Evolutionary conservation across 306 rosid species (phyloP).

Genomic region (Amphicarpaea edgeworthii): DNA sequence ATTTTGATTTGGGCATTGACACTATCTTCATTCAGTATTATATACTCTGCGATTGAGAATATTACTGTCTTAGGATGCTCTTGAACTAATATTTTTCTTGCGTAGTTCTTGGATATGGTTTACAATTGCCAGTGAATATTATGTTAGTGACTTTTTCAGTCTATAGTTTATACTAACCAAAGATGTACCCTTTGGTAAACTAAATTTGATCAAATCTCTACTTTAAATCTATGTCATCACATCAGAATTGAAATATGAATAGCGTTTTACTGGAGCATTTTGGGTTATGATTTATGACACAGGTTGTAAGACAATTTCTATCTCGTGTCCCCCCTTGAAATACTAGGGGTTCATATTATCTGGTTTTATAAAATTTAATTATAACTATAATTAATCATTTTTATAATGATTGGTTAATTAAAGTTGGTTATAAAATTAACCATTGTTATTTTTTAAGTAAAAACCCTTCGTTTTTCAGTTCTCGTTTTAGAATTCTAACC

Average conservation of each 20-base stretch:
- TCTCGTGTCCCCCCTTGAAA: neutral
- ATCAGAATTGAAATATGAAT: neutral
- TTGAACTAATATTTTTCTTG: slow-evolving; percentile 22
- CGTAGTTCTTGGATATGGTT: slow-evolving; percentile 27
- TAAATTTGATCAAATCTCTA: slow-evolving; percentile 4
- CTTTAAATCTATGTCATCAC: slow-evolving; percentile 7
- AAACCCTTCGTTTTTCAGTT: neutral
- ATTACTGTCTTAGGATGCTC: slow-evolving; percentile 1
- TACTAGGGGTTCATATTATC: neutral
- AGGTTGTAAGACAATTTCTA: neutral
- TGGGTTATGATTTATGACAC: neutral
- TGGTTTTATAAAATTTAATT: neutral
- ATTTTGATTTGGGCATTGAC: slow-evolving; percentile 14
- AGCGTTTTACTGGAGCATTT: neutral
- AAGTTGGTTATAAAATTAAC: neutral
- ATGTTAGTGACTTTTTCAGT: slow-evolving; percentile 32
- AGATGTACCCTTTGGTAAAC: slow-evolving; percentile 25
- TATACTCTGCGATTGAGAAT: slow-evolving; percentile 10
- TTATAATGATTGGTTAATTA: neutral
- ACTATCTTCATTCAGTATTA: slow-evolving; percentile 25
- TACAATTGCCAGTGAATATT: slow-evolving; percentile 36
- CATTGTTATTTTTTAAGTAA: no score
- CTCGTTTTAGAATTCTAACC: neutral
- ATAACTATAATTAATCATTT: neutral
- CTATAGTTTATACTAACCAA: slow-evolving; percentile 29